Conservation (phyloP, 805 yeast genomes). For the Candida yuanshanica region DNA sequence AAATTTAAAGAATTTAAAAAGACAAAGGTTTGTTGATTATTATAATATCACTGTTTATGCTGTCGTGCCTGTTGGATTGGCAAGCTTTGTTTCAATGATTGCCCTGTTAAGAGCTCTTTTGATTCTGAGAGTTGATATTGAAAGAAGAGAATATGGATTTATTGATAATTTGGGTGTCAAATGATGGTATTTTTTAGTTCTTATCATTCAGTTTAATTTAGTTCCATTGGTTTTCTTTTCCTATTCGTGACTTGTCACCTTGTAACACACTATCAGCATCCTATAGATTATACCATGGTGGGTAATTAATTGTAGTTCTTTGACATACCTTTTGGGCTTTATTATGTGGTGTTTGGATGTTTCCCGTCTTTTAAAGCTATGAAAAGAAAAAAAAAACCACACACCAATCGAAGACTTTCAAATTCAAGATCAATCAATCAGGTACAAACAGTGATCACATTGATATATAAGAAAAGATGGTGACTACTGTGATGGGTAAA, state of each 20-base stretch:
- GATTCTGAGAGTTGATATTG: conserved; percentile 63
- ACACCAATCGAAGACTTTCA: no score
- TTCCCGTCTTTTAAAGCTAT: no score
- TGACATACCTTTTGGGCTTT: background rate
- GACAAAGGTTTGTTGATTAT: conserved; percentile 66
- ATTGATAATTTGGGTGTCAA: conserved; percentile 3
- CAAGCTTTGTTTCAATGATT: conserved; percentile 89
- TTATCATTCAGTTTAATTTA: background rate
- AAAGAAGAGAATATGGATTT: conserved; percentile 12
- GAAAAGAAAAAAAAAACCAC: no score
- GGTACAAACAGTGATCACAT: no score
- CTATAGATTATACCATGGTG: background rate
- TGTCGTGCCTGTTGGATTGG: conserved; percentile 95
- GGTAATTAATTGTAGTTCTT: no score
- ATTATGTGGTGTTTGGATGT: background rate
- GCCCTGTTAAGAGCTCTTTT: conserved; percentile 71
- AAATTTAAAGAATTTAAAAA: conserved; percentile 33
- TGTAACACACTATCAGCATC: background rate
- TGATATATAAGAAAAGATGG: conserved; percentile 15
- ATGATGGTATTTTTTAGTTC: background rate
- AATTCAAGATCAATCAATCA: no score
- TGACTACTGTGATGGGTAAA: conserved; percentile 24
- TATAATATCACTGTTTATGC: conserved; percentile 91
- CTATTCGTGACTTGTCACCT: background rate
- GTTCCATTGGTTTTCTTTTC: background rate